Evolutionary conservation across 2,329 filamentous ascomycete species (phyloP), one percentile per base, ranked within the genome.

Genomic region (Fusarium virguliforme): DNA sequence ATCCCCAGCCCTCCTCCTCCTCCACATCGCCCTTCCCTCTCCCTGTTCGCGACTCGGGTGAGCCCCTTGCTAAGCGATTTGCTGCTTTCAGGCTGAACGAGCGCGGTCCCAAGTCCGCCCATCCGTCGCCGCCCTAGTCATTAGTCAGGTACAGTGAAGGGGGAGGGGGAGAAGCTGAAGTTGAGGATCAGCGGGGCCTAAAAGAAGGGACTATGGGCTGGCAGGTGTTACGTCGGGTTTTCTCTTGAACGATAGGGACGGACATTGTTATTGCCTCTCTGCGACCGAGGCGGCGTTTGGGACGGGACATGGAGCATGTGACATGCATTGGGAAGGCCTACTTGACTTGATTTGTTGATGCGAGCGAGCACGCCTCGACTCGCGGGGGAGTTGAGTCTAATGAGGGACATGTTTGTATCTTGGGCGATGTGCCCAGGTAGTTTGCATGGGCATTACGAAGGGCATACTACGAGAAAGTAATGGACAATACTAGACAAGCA

Each of bases 21-120:
- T 73, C 73, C 43, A 75, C 76, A 46, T 75, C 76, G 57, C 74
- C 73, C 62, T 75, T 75, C 68, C 73, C 74, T 75, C 68, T 72
- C 65, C 71, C 73, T 71, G 72, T 72, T 64, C 73, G 74, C 73
- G 79, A 80, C 65, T 80, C 82, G 72, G 85, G 83, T 79, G 85
- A 87, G 83, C 86, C 85, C 71, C 86, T 90, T 85, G 86, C 88
- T 89, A 90, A 90, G 84, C 85, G 87, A 83, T 86, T 90, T 88
- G 87, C 87, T 86, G 86, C 87, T 83, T 87, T 89, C 86, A 90
- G 88, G 86, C 85, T 88, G 81, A 88, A 86, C 77, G 83, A 85
- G 71, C 77, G 76, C 62, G 75, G 70, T 71, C 69, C 67, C 60
- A 70, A 67, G 59, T 68, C 65, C 67, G 66, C 68, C 62, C 67